Evolutionary conservation across 768 basidiomycete genomes (phyloP).

Genomic region (Xanthoconium purpureum): DNA sequence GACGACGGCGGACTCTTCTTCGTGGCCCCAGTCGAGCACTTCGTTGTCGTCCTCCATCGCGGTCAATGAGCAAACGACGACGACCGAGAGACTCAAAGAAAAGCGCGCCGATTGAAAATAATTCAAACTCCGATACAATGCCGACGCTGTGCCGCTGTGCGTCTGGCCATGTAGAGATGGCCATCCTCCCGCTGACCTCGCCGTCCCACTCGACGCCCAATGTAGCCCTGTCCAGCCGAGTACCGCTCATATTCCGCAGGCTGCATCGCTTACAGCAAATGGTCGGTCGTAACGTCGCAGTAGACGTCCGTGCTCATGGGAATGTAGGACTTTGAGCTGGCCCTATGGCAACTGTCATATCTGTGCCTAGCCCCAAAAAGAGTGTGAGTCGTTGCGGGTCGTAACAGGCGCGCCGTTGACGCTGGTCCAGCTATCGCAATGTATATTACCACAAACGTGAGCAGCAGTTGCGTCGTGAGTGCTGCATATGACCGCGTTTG

Average conservation of each 20-base stretch:
- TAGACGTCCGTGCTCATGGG: neutral
- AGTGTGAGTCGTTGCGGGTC: conserved; percentile 57
- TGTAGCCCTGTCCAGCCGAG: conserved; percentile 43
- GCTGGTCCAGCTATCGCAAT: conserved; percentile 71
- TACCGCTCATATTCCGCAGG: conserved; percentile 79
- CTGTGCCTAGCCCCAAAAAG: conserved; percentile 87
- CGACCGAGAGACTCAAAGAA: neutral
- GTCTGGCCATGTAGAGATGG: conserved; percentile 17
- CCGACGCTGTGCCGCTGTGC: conserved; percentile 18
- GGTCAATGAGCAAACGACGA: conserved; percentile 20
- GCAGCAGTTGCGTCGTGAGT: conserved; percentile 20
- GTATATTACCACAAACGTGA: conserved; percentile 97
- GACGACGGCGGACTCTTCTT: conserved; percentile 43
- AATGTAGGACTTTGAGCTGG: conserved; percentile 89
- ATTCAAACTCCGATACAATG: conserved; percentile 17
- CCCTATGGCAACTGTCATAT: conserved; percentile 94
- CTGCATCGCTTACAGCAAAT: conserved; percentile 84
- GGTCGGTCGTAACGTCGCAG: conserved; percentile 42
- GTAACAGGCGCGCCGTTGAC: conserved; percentile 10
- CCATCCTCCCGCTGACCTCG: conserved; percentile 34
- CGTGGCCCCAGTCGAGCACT: conserved; percentile 67
- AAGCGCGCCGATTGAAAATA: conserved; percentile 18
- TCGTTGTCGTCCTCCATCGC: conserved; percentile 68
- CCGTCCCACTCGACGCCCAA: conserved; percentile 19
- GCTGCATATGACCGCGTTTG: neutral